Base-by-base conservation (phyloP, 106 monocot genomes). In the Triglochin maritima region DNA sequence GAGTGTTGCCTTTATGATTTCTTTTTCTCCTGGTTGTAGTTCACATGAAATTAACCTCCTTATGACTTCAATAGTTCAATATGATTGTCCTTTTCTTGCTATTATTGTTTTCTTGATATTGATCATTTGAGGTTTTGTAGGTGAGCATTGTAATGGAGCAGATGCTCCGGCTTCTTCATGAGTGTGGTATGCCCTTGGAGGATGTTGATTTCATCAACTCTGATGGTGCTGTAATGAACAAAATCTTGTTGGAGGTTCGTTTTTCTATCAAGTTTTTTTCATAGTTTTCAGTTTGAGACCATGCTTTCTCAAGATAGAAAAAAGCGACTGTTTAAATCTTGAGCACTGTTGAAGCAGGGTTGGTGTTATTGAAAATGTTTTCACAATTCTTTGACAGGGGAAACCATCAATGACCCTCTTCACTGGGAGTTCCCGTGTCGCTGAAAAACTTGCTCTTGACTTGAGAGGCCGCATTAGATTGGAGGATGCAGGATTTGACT, bases 111-210 rank as follows among this genome's bases (percentile, higher is more conserved):
- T 62, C 12, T 12, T 46, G 12, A 62, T 13, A 45, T 13, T 49
- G 47, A 48, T 64, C 49, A 16, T 5, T 64, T 47, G 1, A 15
- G 45, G 48, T 48, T n/a, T 15, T 73, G 14, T 5, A 94, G 94
- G 94, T 96, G 71, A 90, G 95, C 78, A 84, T 96, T 72, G 95
- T 96, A 56, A 96, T 96, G 95, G 95, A 96, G 63, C 95, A 96
- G 68, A 96, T 96, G 90, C 83, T 96, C 64, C 80, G 87, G 4
- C 69, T 96, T 79, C 81, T 96, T 63, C 90, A 96, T 70, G 61
- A 76, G 55, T 96, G 95, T 75, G 95, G 90, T 59, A 58, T 96
- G 54, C 90, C 87, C 17, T 72, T 58, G 66, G 84, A 96, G 62
- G 95, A 96, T 79, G 81, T 77, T 67, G 88, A 96, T 59, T 91